Base-by-base conservation (phyloP, 2,329 filamentous ascomycete genomes). In the Talaromyces marneffei region DNA sequence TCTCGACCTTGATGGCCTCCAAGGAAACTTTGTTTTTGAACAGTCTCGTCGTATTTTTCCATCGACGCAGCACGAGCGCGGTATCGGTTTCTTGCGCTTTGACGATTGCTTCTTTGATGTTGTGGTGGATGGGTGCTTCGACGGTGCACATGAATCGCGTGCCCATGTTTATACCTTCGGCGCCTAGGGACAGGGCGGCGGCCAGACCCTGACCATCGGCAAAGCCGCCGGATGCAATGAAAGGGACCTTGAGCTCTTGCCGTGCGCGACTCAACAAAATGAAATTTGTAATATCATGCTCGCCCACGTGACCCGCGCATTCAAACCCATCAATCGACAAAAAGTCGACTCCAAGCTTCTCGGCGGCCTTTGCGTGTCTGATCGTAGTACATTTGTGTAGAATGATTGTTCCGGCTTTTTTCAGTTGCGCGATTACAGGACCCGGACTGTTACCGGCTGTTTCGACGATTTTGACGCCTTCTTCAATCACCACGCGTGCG, bases 351-450 rank as follows among this genome's bases (percentile, higher is more conserved):
- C 94, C 94, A 40, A 97, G 86, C 78, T 96, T 96, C 62, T 96
- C 84, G 54, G 94, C 94, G 66, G 89, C 92, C 75, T 91, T 85
- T 20, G 94, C 94, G 74, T 99, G 94, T 60, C 92, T 83, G 78
- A 99, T 96, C 4, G 91, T 95, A 8, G 94, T 99, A 82, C 94
- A 97, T 80, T 99, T 99, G 84, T 99, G 94, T 61, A 99, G 80
- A 68, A 99, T 87, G 60, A 84, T 93, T 70, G 85, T 84, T 61
- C 86, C 86, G 5, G 87, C 89, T 64, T 84, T 84, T 80, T 97
- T 99, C 59, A 99, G 83, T 80, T 91, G 85, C 72, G 85, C 82
- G 75, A 99, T 97, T 65, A 99, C 88, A 3, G 92, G 92, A 0
- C 92, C 94, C 0, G 94, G 94, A 69, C 83, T 87, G 80, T 96